Evolutionary conservation across 495 filamentous ascomycete genomes (phyloP).

Genomic region (Daldinia vernicosa): DNA sequence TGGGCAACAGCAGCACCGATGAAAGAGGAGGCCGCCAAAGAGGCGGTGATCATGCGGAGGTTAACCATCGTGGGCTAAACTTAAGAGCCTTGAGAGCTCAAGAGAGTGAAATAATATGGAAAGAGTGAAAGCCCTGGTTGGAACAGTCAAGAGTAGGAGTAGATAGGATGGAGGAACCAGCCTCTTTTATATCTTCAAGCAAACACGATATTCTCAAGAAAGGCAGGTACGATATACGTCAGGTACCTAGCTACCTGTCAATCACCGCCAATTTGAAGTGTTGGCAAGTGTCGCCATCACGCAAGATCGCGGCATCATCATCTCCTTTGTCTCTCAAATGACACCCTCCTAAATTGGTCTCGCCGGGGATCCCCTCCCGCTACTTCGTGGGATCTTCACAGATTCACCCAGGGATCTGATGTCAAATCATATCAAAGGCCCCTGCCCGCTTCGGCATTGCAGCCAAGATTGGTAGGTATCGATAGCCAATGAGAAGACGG

Average conservation of each 20-base stretch:
- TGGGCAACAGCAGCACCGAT: conserved; percentile 48
- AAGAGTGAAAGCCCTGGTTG: conserved; percentile 20
- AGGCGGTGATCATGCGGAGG: conserved; percentile 39
- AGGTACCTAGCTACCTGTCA: too few species aligned
- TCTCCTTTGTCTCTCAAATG: conserved; percentile 33
- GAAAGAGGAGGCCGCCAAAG: conserved; percentile 39
- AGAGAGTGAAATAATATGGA: conserved; percentile 10
- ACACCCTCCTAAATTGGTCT: conserved; percentile 41
- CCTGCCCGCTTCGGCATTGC: conserved; percentile 32
- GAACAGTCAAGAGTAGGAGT: background rate
- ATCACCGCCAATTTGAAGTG: conserved; percentile 4
- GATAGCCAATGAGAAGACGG: conserved; percentile 30
- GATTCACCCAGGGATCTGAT: conserved; percentile 35
- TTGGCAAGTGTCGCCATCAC: conserved; percentile 9
- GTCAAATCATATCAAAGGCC: conserved; percentile 26
- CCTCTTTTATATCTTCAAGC: conserved; percentile 34
- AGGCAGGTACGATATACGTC: conserved; percentile 22
- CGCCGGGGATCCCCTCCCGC: conserved; percentile 17
- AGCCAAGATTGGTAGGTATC: conserved; percentile 27
- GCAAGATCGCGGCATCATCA: conserved; percentile 16
- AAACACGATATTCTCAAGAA: background rate
- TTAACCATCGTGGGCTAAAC: conserved; percentile 36
- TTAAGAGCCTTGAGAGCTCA: background rate
- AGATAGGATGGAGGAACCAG: background rate
- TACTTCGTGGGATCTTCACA: conserved; percentile 28